Conservation (phyloP, 1,284 basidiomycete species). For the Tilletia walkeri region DNA sequence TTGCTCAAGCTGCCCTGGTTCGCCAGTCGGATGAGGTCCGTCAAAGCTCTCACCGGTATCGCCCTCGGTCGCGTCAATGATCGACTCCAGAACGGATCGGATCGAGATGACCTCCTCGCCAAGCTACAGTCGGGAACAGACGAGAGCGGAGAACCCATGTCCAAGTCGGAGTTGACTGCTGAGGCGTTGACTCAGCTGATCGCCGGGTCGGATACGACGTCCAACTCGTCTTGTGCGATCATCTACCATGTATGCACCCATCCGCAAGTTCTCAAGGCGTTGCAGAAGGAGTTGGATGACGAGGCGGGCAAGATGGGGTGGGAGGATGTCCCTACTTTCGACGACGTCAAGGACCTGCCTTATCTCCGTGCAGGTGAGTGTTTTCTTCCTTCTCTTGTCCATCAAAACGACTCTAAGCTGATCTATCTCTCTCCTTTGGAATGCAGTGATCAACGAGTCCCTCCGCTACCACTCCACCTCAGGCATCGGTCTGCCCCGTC, state of each 20-base stretch:
- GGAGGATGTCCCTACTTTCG: slow-evolving; percentile 41
- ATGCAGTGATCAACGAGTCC: slow-evolving; percentile 71
- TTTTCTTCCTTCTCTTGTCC: too few relatives aligned
- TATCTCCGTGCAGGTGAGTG: slow-evolving; percentile 63
- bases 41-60: slow-evolving; percentile 63
- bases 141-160: slow-evolving; percentile 74
- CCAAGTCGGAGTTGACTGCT: slow-evolving; percentile 75
- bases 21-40: slow-evolving; percentile 67
- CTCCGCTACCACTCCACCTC: slow-evolving; percentile 74
- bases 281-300: slow-evolving; percentile 78
- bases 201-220: slow-evolving; percentile 59
- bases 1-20: slow-evolving; percentile 64
- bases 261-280: slow-evolving; percentile 67
- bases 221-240: slow-evolving; percentile 59
- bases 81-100: slow-evolving; percentile 63
- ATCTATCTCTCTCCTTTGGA: too few relatives aligned
- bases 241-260: slow-evolving; percentile 75
- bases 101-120: slow-evolving; percentile 72
- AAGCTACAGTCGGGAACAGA: slow-evolving; percentile 76
- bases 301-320: slow-evolving; percentile 27
- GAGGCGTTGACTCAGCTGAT: slow-evolving; percentile 80
- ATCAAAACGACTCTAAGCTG: too few relatives aligned
- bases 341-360: slow-evolving; percentile 44
- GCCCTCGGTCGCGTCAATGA: slow-evolving; percentile 77
- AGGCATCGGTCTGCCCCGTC: slow-evolving; percentile 67